Conservation (phyloP, 1,139 yeast genomes). For the Yamadazyma conglobata region DNA sequence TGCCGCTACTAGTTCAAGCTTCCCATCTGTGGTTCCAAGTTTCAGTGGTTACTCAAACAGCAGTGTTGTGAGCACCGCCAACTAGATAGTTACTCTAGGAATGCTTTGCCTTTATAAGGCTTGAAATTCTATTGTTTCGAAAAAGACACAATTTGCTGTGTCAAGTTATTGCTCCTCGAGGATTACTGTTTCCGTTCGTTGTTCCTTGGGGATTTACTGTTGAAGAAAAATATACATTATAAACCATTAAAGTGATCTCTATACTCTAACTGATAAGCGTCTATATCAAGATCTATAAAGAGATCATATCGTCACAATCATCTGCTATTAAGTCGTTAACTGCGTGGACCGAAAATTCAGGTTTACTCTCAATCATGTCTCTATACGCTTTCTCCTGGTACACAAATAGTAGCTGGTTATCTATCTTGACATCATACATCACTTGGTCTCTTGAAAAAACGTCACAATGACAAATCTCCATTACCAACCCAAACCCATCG, state of each 20-base stretch:
- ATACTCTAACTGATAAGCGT: too few species aligned
- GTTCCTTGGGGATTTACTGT: too few species aligned
- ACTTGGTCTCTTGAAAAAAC: constrained; percentile 31
- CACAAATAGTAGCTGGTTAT: constrained; percentile 18
- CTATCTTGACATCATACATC: constrained; percentile 16
- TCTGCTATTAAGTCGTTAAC: constrained; percentile 2
- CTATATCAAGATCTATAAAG: too few species aligned
- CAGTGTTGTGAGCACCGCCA: too few species aligned
- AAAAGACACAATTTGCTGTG: too few species aligned
- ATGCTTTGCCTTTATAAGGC: too few species aligned
- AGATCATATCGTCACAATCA: constrained; percentile 8
- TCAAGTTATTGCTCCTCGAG: too few species aligned
- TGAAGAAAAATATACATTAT: too few species aligned
- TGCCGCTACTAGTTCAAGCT: constrained; percentile 1
- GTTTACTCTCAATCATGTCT: constrained; percentile 1
- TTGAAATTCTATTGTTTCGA: too few species aligned
- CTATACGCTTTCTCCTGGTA: constrained; percentile 18
- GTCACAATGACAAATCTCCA: constrained; percentile 26
- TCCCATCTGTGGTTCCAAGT: constrained; percentile 4
- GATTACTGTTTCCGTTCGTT: too few species aligned
- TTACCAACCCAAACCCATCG: constrained; percentile 17
- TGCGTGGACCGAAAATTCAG: constrained; percentile 1
- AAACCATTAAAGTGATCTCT: too few species aligned
- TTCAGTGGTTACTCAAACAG: constrained; percentile 6
- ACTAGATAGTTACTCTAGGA: too few species aligned